phyloP scores from a whole-genome alignment of 2,329 filamentous ascomycete species.

The Ophiostoma fasciatum region DNA sequence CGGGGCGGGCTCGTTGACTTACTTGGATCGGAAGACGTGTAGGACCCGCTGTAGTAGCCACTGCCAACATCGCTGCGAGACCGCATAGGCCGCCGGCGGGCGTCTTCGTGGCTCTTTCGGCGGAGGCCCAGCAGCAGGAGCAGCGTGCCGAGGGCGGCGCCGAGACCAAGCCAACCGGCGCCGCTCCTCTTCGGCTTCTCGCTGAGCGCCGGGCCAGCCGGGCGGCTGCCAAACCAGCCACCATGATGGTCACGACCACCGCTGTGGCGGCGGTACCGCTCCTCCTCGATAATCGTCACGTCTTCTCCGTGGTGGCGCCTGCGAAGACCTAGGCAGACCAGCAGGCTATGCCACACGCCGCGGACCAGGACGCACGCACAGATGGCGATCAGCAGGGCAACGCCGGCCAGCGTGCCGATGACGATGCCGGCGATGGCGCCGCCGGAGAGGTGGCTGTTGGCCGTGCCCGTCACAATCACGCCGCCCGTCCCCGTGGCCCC shows the following conservation, averaged over 20 bases:
- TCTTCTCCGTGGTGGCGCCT: constrained; percentile 32
- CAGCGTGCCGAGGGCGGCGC: constrained; percentile 34
- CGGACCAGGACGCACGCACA: constrained; percentile 61
- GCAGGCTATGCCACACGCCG: constrained; percentile 43
- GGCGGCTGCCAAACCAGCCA: constrained; percentile 39
- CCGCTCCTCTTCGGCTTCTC: constrained; percentile 36
- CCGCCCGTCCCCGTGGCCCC: constrained; percentile 34
- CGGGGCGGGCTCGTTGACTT: too few relatives aligned
- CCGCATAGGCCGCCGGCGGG: constrained; percentile 23
- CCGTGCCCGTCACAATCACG: constrained; percentile 29
- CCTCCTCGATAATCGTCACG: constrained; percentile 37
- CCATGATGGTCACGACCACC: constrained; percentile 37
- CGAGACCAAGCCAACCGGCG: constrained; percentile 37
- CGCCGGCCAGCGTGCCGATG: constrained; percentile 54
- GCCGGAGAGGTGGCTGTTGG: constrained; percentile 36
- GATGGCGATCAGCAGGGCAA: constrained; percentile 51
- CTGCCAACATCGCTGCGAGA: constrained; percentile 31
- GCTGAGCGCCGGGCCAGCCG: constrained; percentile 16
- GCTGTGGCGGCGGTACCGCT: constrained; percentile 40
- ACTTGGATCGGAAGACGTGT: constrained; percentile 32
- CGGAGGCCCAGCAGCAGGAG: constrained; percentile 38
- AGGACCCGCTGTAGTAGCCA: constrained; percentile 39
- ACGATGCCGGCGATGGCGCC: constrained; percentile 73
- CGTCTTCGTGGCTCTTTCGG: constrained; percentile 34
- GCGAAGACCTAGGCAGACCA: constrained; percentile 47